Evolutionary conservation across 2,329 filamentous ascomycete genomes (phyloP), one percentile per base, ranked within the genome.

Genomic region (Madurella mycetomatis): DNA sequence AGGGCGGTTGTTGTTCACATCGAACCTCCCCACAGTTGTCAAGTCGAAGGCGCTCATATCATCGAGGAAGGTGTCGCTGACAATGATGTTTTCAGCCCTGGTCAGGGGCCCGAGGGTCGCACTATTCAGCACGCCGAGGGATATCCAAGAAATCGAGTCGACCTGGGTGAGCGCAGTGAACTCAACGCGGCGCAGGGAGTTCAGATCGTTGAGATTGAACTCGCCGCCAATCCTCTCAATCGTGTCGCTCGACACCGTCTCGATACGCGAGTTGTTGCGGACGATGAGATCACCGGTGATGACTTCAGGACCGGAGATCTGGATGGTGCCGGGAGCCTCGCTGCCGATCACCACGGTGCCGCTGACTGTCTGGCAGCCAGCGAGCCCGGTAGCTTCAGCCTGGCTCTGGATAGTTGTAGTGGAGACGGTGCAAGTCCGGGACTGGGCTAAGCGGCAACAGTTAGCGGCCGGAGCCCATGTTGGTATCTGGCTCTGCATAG

Each of bases 1-100:
- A 69, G 87, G 86, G 58, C 76, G 76, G 84, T 97, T 97, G 85
- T 96, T 96, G 81, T 89, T 87, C 73, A 99, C 87, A 71, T 88
- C 78, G 70, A 99, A 82, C 62, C 76, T 79, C 54, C 82, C 80
- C 51, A 90, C 85, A n/a, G 80, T 79, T 60, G 83, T 73, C 60
- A 97, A 79, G 70, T 90, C 87, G 70, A 99, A 88, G 67, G 90
- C 91, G 62, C 86, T 79, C 56, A 99, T 82, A 62, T 81, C 84
- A 70, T 77, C 81, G 64, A 99, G 82, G 72, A 86, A 84, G 48
- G 94, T 99, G 78, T 99, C 94, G 73, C 84, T 82, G 70, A 99
- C 92, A 63, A 76, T 73, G 64, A 99, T 81, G 60, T 75, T 80
- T 60, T 74, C 75, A 56, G 88, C 88, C 70, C 83, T 76, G 64